Conservation (phyloP, 2,329 filamentous ascomycete genomes). For the Phaeomoniella chlamydospora region DNA sequence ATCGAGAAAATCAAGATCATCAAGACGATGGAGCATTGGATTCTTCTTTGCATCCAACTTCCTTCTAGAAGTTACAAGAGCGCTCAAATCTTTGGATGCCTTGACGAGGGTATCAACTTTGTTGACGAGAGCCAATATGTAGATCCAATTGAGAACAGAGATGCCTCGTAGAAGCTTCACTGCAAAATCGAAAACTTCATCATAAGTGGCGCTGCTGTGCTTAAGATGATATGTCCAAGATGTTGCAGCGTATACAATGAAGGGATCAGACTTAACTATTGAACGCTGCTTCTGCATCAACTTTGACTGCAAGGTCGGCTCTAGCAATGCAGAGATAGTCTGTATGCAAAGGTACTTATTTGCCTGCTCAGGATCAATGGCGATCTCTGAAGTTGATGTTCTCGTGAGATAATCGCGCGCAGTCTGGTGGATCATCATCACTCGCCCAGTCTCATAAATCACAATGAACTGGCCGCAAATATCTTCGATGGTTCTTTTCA, state of each 20-base stretch:
- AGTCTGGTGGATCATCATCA: constrained; percentile 14
- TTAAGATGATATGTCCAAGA: constrained; percentile 9
- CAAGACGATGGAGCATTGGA: constrained; percentile 6
- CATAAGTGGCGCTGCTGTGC: constrained; percentile 1
- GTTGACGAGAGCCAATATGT: constrained; percentile 11
- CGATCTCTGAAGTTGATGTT: constrained; percentile 1
- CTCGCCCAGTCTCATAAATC: constrained; percentile 8
- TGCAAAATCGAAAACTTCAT: constrained; percentile 3
- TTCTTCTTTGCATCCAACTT: constrained; percentile 8
- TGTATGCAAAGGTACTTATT: constrained; percentile 1
- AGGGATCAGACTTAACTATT: constrained; percentile 1
- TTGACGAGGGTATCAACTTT: constrained; percentile 14
- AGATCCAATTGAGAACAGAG: constrained; percentile 19
- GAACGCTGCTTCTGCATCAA: not conserved
- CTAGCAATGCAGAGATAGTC: not conserved
- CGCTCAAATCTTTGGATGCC: constrained; percentile 12
- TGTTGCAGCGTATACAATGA: constrained; percentile 6
- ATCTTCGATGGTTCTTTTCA: constrained; percentile 10
- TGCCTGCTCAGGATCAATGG: not conserved
- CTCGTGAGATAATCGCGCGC: constrained; percentile 12
- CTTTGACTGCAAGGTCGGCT: constrained; percentile 1
- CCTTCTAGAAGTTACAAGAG: constrained; percentile 3
- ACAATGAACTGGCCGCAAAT: constrained; percentile 15
- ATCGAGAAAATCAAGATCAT: constrained; percentile 13
- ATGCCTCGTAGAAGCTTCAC: constrained; percentile 5